Evolutionary conservation across 2,329 filamentous ascomycete species (phyloP).

Genomic region (Aschersonia sp.): DNA sequence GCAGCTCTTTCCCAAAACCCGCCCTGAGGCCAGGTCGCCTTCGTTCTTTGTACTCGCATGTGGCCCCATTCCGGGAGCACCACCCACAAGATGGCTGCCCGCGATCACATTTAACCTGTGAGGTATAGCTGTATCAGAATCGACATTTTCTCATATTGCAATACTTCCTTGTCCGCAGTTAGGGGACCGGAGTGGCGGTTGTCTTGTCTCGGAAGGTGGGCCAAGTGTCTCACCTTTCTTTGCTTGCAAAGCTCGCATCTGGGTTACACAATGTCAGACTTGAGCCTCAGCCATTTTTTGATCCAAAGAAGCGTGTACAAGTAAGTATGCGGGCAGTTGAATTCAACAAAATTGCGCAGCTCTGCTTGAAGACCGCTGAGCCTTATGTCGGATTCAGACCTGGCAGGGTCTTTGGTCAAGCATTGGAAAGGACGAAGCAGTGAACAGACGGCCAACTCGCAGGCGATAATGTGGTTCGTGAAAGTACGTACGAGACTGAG

Average conservation of each 20-base stretch:
- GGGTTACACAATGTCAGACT: conserved; percentile 20
- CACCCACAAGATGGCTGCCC: conserved; percentile 58
- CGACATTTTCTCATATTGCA: no score
- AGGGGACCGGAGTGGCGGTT: not conserved
- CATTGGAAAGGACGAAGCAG: not conserved
- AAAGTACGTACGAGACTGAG: conserved; percentile 38
- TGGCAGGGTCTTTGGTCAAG: no score
- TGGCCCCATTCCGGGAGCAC: conserved; percentile 48
- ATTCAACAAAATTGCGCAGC: no score
- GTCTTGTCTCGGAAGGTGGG: not conserved
- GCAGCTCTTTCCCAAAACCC: conserved; percentile 58
- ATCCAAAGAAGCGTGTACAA: no score
- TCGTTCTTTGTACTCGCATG: conserved; percentile 54
- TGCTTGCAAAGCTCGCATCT: conserved; percentile 70
- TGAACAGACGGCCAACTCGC: not conserved
- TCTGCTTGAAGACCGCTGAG: no score
- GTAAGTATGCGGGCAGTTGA: no score
- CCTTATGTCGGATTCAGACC: no score
- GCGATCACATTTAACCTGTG: conserved; percentile 61
- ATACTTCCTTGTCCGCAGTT: not conserved
- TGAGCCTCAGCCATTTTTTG: not conserved
- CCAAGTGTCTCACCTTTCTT: conserved; percentile 45
- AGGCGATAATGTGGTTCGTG: conserved; percentile 10
- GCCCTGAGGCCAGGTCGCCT: conserved; percentile 52
- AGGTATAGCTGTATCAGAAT: not conserved